Conservation (phyloP, 2,329 filamentous ascomycete genomes). For the Beauveria sp. region DNA sequence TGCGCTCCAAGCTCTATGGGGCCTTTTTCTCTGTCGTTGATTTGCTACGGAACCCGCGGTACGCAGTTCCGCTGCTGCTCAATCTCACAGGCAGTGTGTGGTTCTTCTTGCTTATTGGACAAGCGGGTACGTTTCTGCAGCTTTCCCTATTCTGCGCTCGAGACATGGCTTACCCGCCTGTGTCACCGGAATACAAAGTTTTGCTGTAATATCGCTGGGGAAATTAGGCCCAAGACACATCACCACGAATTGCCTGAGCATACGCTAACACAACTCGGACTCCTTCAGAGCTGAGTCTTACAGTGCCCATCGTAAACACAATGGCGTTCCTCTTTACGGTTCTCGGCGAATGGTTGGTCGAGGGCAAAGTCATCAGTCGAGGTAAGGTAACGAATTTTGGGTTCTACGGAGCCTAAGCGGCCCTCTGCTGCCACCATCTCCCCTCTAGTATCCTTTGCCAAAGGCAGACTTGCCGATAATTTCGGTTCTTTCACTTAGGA, state of each 20-base stretch:
- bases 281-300: slow-evolving; percentile 71
- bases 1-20: slow-evolving; percentile 54
- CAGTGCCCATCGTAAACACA: slow-evolving; percentile 91
- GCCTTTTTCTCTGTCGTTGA: slow-evolving; percentile 70
- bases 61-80: slow-evolving; percentile 74
- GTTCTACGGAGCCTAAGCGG: neutral
- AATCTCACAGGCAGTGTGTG: slow-evolving; percentile 92
- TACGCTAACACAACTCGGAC: neutral
- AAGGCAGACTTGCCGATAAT: neutral
- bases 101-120: slow-evolving; percentile 92
- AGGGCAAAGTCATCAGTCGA: slow-evolving; percentile 77
- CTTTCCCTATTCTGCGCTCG: neutral
- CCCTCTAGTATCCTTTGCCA: neutral
- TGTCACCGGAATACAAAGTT: neutral
- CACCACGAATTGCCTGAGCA: neutral
- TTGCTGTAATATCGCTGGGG: neutral
- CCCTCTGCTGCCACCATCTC: neutral
- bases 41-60: slow-evolving; percentile 70
- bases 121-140: slow-evolving; percentile 59
- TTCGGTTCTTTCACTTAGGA: neutral
- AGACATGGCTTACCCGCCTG: neutral
- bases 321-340: slow-evolving; percentile 95
- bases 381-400: slow-evolving; percentile 41
- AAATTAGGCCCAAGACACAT: neutral
- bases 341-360: slow-evolving; percentile 89